phyloP scores from a whole-genome alignment of 78 protist species.

The Isochrysis galbana region DNA sequence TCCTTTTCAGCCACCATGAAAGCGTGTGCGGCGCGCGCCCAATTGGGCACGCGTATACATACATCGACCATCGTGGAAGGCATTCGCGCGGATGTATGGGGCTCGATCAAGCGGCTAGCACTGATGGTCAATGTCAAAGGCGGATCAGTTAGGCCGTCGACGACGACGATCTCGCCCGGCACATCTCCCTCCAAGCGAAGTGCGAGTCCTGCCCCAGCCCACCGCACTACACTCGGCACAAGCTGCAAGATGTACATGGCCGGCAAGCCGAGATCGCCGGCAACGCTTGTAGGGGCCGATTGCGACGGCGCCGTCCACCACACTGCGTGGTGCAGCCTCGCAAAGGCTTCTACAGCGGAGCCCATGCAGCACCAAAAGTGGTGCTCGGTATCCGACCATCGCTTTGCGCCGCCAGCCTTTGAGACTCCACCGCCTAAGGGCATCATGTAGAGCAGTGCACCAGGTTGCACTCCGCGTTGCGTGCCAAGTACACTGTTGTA shows the following conservation, averaged over 20 bases:
- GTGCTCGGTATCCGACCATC: not conserved
- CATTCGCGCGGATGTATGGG: too few relatives aligned
- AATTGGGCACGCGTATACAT: not conserved
- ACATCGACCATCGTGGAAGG: too few relatives aligned
- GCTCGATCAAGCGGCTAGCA: not conserved
- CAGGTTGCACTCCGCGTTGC: slow-evolving; percentile 6
- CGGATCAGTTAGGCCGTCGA: too few relatives aligned
- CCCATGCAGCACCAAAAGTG: slow-evolving; percentile 35
- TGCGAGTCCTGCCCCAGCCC: not conserved
- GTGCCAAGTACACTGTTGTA: slow-evolving; percentile 11
- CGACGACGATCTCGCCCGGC: not conserved
- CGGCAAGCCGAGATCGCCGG: not conserved
- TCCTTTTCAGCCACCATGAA: too few relatives aligned
- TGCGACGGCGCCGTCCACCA: not conserved
- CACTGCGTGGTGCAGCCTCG: not conserved
- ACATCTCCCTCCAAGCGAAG: not conserved
- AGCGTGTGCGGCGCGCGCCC: not conserved
- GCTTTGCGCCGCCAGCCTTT: not conserved
- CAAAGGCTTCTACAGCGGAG: not conserved
- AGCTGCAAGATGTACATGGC: not conserved
- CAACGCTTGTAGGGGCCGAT: not conserved
- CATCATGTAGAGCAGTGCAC: slow-evolving; percentile 15
- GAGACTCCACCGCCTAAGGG: slow-evolving; percentile 10
- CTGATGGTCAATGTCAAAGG: not conserved
- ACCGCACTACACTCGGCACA: not conserved